A percentile compares a stretch with the other conserved stretches of the same genome.
phyloP scores from a whole-genome alignment of 2,329 filamentous ascomycete genomes.

The Xylaria polymorpha region DNA sequence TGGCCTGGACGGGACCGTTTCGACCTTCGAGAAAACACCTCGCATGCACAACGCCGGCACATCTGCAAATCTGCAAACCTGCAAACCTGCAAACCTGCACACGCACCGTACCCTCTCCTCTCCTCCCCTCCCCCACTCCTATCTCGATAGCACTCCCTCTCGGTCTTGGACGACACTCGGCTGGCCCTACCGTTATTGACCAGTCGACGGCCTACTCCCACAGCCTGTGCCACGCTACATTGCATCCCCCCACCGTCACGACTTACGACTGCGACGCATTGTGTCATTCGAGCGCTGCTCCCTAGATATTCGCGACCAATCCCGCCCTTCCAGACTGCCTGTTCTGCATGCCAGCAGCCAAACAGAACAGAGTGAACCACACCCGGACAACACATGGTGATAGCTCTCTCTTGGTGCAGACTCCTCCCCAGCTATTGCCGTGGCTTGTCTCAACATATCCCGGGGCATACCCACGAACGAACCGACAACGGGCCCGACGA shows the following conservation, averaged over 20 bases:
- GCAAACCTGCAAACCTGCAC: slow-evolving; percentile 2
- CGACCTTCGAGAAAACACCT: slow-evolving; percentile 25
- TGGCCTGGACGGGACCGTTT: background rate
- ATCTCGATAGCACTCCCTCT: slow-evolving; percentile 26
- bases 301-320: slow-evolving; percentile 41
- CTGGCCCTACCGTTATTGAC: slow-evolving; percentile 37
- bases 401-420: slow-evolving; percentile 27
- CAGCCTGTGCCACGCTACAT: slow-evolving; percentile 36
- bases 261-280: slow-evolving; percentile 42
- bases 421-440: slow-evolving; percentile 13
- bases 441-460: slow-evolving; percentile 14
- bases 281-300: slow-evolving; percentile 43
- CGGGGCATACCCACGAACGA: slow-evolving; percentile 27
- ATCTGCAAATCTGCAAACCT: slow-evolving; percentile 15
- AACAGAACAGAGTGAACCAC: slow-evolving; percentile 34
- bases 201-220: slow-evolving; percentile 21
- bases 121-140: slow-evolving; percentile 1
- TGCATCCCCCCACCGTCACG: slow-evolving; percentile 34
- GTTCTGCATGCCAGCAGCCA: slow-evolving; percentile 39
- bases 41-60: slow-evolving; percentile 15
- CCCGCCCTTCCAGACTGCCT: slow-evolving; percentile 39
- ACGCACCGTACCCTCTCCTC: background rate
- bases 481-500: slow-evolving; percentile 19
- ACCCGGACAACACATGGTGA: slow-evolving; percentile 24
- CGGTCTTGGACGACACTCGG: slow-evolving; percentile 34